Percentiles rank a stretch among this genome's conserved stretches.
phyloP scores from a whole-genome alignment of 169 alveolate species.

The Babesia bigemina region DNA sequence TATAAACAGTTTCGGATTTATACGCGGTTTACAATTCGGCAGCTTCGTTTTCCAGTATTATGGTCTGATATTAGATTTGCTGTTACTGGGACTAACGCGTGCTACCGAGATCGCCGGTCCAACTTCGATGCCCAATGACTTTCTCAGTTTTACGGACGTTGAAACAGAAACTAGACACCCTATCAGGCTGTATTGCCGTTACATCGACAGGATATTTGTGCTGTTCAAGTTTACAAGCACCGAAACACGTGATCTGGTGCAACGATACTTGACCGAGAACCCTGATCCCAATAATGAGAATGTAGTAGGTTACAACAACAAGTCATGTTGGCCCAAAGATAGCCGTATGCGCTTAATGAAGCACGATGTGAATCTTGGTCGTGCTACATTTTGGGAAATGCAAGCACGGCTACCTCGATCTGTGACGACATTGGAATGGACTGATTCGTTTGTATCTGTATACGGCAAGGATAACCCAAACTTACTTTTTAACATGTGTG shows the following conservation, averaged over 20 bases:
- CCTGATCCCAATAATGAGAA: constrained; percentile 99
- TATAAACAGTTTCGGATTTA: constrained; percentile 97
- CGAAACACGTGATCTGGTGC: constrained; percentile 96
- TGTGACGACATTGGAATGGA: constrained; percentile 96
- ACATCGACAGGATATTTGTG: constrained; percentile 93
- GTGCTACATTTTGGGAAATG: constrained; percentile 99
- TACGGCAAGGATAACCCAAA: constrained; percentile 99
- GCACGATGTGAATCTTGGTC: constrained; percentile 98
- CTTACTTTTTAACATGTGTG: constrained; percentile 96
- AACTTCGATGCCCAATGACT: constrained; percentile 85
- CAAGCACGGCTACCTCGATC: constrained; percentile 99
- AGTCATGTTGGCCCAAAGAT: constrained; percentile 99
- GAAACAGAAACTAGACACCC: constrained; percentile 97
- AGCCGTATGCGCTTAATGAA: constrained; percentile 99
- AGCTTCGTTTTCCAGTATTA: constrained; percentile 96
- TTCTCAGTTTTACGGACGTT: constrained; percentile 92
- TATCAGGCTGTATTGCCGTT: constrained; percentile 95
- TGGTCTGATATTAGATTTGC: constrained; percentile 90
- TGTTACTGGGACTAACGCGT: constrained; percentile 96
- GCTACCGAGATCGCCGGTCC: constrained; percentile 99
- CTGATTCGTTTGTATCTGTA: constrained; percentile 96
- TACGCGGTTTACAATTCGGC: constrained; percentile 97
- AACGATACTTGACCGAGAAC: constrained; percentile 97
- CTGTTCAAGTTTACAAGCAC: constrained; percentile 93
- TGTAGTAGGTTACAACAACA: constrained; percentile 98